Evolutionary conservation across 2,329 filamentous ascomycete species (phyloP).

Genomic region (Alternaria triticimaculans): DNA sequence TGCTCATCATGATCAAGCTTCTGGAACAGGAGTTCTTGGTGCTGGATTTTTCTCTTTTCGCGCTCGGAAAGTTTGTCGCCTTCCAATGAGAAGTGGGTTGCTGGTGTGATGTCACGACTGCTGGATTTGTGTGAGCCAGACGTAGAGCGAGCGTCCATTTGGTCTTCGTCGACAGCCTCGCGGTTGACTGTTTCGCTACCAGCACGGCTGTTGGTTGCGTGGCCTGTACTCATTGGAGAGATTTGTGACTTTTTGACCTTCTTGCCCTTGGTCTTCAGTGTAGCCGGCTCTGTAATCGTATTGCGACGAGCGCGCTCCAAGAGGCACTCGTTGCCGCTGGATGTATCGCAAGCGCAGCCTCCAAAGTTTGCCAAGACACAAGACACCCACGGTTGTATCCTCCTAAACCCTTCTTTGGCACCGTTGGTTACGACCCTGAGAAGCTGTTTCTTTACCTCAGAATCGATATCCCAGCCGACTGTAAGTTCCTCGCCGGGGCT

Average conservation of each 20-base stretch:
- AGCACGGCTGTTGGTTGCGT: conserved; percentile 63
- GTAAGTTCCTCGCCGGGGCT: conserved; percentile 73
- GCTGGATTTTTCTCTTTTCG: conserved; percentile 68
- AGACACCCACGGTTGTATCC: conserved; percentile 70
- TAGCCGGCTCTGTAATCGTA: conserved; percentile 33
- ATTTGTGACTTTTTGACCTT: conserved; percentile 58
- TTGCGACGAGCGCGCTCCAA: conserved; percentile 46
- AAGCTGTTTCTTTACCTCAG: conserved; percentile 60
- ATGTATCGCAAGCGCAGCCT: conserved; percentile 73
- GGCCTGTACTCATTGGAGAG: conserved; percentile 62
- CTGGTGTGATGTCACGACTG: conserved; percentile 68
- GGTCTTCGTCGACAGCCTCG: conserved; percentile 61
- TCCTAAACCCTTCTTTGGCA: conserved; percentile 63
- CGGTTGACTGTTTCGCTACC: conserved; percentile 63
- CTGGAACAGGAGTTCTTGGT: conserved; percentile 67
- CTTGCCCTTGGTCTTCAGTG: conserved; percentile 54
- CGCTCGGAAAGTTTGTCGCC: conserved; percentile 64
- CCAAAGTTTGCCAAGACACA: conserved; percentile 78
- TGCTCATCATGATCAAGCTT: conserved; percentile 65
- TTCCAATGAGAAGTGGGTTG: conserved; percentile 58
- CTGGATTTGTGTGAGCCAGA: conserved; percentile 63
- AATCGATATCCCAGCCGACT: conserved; percentile 63
- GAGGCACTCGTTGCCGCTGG: conserved; percentile 45
- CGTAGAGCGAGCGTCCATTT: conserved; percentile 62
- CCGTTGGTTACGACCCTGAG: conserved; percentile 69